These are phyloP conservation scores for Epichloe coenophiala DNA, from an alignment of 2,329 filamentous ascomycete species.

Conservation along the genomic window DNA sequence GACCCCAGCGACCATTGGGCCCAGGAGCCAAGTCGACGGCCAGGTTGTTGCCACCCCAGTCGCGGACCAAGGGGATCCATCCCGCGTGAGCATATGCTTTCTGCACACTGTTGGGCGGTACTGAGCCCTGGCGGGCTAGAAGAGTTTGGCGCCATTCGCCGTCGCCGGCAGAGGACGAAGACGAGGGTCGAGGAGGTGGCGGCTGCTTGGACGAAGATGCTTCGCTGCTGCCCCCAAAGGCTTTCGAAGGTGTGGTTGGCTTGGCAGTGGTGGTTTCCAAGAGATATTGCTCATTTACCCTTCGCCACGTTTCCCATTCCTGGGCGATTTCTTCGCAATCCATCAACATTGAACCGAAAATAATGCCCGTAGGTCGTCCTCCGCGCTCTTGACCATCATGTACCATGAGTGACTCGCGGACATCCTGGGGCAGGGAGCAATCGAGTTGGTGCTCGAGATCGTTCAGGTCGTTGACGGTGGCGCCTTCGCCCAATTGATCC, in stretches of 20 bases:
- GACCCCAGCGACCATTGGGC: slow-evolving; percentile 82
- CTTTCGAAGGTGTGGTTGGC: slow-evolving; percentile 55
- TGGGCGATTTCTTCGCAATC: slow-evolving; percentile 98
- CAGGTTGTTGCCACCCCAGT: slow-evolving; percentile 98
- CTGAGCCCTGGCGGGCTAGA: slow-evolving; percentile 69
- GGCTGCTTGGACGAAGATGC: slow-evolving; percentile 53
- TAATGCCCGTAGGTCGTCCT: slow-evolving; percentile 77
- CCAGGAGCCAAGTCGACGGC: slow-evolving; percentile 87
- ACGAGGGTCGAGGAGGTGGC: slow-evolving; percentile 17
- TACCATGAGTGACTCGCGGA: slow-evolving; percentile 77
- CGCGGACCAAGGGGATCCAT: slow-evolving; percentile 91
- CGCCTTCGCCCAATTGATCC: slow-evolving; percentile 86
- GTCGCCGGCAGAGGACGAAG: slow-evolving; percentile 33
- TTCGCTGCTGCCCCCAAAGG: slow-evolving; percentile 50
- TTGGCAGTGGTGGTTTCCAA: slow-evolving; percentile 42
- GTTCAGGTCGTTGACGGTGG: slow-evolving; percentile 88
- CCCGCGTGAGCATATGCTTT: slow-evolving; percentile 86
- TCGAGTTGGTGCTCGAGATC: slow-evolving; percentile 94
- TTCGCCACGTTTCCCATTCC: slow-evolving; percentile 94
- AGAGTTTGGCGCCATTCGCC: slow-evolving; percentile 73
- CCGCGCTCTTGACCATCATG: slow-evolving; percentile 97
- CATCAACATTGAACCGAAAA: slow-evolving; percentile 89
- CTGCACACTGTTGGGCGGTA: slow-evolving; percentile 75
- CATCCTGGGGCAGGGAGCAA: slow-evolving; percentile 82
- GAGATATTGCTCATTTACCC: slow-evolving; percentile 82